A percentile compares a stretch with the other conserved stretches of the same genome.
phyloP scores from a whole-genome alignment of 2,329 filamentous ascomycete species.

The Colletotrichum orbiculare region DNA sequence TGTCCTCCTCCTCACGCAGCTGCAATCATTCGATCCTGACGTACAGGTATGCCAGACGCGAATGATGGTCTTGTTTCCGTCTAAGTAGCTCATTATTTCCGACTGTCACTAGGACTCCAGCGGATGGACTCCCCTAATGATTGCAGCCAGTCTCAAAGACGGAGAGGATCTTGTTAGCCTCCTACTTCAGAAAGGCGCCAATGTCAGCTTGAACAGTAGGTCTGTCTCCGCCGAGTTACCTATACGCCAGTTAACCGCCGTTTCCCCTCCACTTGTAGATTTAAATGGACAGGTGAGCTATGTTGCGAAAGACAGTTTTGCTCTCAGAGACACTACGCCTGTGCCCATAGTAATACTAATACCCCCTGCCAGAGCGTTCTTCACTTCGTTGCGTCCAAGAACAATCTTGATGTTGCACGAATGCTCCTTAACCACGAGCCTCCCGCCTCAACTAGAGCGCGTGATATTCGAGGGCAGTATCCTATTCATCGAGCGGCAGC shows the following conservation, averaged over 20 bases:
- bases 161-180: slow-evolving; percentile 75
- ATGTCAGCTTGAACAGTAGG: slow-evolving; percentile 78
- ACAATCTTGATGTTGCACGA: slow-evolving; percentile 83
- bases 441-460: slow-evolving; percentile 79
- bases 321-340: neutral
- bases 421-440: slow-evolving; percentile 78
- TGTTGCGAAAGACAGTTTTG: neutral
- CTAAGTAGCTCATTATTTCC: neutral
- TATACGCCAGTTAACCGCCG: neutral
- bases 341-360: neutral
- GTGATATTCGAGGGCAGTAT: slow-evolving; percentile 89
- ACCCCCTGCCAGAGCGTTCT: slow-evolving; percentile 74
- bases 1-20: slow-evolving; percentile 75
- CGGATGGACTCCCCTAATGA: slow-evolving; percentile 89
- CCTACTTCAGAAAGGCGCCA: slow-evolving; percentile 75
- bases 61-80: neutral
- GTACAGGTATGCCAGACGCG: slow-evolving; percentile 66
- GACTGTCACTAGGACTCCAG: slow-evolving; percentile 70
- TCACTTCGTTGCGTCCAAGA: slow-evolving; percentile 92
- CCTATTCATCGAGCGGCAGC: slow-evolving; percentile 92
- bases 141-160: slow-evolving; percentile 79
- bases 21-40: slow-evolving; percentile 84
- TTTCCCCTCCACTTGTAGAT: slow-evolving; percentile 54
- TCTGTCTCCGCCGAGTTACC: neutral
- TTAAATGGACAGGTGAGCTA: slow-evolving; percentile 69